Percentiles rank a stretch among this genome's conserved stretches.
These are phyloP conservation scores for Pontederia crassipes DNA, from an alignment of 176 grass and related monocot genomes.

Conservation along the genomic window DNA sequence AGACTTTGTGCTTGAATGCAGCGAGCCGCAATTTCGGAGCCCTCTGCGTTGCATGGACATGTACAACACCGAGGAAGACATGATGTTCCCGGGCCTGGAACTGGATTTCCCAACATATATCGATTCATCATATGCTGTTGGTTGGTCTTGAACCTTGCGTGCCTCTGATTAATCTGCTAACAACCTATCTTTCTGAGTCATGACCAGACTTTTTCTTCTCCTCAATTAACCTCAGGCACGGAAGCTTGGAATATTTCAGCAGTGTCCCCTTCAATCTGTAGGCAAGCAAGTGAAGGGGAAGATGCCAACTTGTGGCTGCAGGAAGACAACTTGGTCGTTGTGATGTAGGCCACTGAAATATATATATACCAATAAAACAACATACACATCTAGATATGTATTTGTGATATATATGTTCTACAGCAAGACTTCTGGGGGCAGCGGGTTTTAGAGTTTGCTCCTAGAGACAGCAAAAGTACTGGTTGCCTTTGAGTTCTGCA, in stretches of 20 bases:
- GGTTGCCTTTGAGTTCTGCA: too few species aligned
- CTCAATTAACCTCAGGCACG: conserved; percentile 19
- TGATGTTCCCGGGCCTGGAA: conserved; percentile 4
- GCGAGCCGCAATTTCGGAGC: conserved; percentile 1
- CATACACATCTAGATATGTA: too few species aligned
- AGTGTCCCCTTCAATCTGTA: conserved; percentile 37
- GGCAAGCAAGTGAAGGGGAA: conserved; percentile 75
- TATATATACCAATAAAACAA: too few species aligned
- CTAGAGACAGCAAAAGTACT: too few species aligned
- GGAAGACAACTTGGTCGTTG: conserved; percentile 50
- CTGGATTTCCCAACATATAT: conserved; percentile 2
- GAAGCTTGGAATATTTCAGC: conserved; percentile 32
- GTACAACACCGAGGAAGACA: conserved; percentile 10
- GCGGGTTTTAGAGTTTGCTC: too few species aligned
- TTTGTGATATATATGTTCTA: too few species aligned
- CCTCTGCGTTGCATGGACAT: conserved; percentile 9
- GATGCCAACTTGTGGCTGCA: conserved; percentile 40
- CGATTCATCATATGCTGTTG: background rate
- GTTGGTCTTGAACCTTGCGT: background rate
- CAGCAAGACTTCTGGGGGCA: too few species aligned
- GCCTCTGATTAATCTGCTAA: background rate
- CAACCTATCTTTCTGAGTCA: background rate
- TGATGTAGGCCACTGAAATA: background rate
- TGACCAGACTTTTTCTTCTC: background rate
- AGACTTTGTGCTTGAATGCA: conserved; percentile 1